Base-by-base conservation (phyloP, 2,329 filamentous ascomycete species). In the Penicillium sp. region DNA sequence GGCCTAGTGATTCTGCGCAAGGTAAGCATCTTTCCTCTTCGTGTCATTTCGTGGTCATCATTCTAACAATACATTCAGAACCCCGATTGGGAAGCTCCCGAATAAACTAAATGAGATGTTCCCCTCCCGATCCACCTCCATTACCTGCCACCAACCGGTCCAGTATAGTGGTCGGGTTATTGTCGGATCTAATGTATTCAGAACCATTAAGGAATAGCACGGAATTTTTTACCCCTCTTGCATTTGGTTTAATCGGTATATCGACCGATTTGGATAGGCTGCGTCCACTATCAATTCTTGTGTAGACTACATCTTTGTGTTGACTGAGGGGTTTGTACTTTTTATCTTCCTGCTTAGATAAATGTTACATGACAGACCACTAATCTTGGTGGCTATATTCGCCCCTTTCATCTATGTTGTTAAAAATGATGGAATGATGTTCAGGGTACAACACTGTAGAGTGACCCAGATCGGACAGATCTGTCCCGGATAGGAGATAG, bases 1-100 rank as follows among this genome's bases (percentile, higher is more conserved):
- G 95, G 95, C 31, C 82, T 99, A 69, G 93, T 97, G 55, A 98
- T 99, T 76, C 81, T 99, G 76, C 89, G 89, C 83, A 98, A 98
- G 92, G 93, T 96, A 83, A 78, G 85, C 27, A 19, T 45, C 43
- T 5, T 25, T n/a, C n/a, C n/a, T n/a, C n/a, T n/a, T n/a, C n/a
- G n/a, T n/a, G 33, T 25, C 39, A 9, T 11, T 23, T 29, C 35
- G 9, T 44, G n/a, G n/a, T 2, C 26, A 47, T 25, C 49, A 51
- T 25, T 33, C 71, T 76, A 65, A 74, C 66, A 29, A 35, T 13
- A 25, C 26, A 16, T 52, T 52, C 57, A 80, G 78, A 80, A 80
- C 60, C 77, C 78, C 23, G 76, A 80, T 62, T 80, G 75, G 72
- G 76, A 75, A 65, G 71, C 59, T 59, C 71, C 74, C 39, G 70